phyloP scores from a whole-genome alignment of 768 basidiomycete genomes.

The Flagelloscypha sp. region DNA sequence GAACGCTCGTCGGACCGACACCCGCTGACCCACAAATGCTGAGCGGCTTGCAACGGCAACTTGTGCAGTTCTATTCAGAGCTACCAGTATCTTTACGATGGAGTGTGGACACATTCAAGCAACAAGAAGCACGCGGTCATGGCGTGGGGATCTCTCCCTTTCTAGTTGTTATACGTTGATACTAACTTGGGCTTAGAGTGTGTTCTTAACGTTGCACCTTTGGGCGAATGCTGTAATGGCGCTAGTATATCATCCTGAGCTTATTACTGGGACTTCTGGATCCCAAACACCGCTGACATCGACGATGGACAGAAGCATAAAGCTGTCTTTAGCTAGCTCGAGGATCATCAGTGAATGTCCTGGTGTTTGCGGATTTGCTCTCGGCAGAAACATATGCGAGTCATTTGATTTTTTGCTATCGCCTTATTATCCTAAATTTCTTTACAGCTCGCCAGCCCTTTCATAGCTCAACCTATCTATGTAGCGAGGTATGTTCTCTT shows the following conservation, averaged over 20 bases:
- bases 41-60: slow-evolving; percentile 8
- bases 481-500: too few species aligned
- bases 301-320: slow-evolving; percentile 6
- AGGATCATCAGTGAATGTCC: slow-evolving; percentile 9
- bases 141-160: too few species aligned
- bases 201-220: slow-evolving; percentile 4
- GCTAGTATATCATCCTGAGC: slow-evolving; percentile 8
- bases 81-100: slow-evolving; percentile 6
- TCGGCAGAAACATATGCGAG: slow-evolving; percentile 7
- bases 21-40: not conserved
- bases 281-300: slow-evolving; percentile 7
- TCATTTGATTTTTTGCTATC: not conserved
- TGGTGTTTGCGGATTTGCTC: slow-evolving; percentile 10
- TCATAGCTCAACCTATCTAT: slow-evolving; percentile 7
- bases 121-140: slow-evolving; percentile 7
- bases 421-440: not conserved
- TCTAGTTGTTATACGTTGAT: too few species aligned
- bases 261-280: slow-evolving; percentile 5
- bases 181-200: slow-evolving; percentile 1
- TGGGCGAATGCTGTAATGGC: slow-evolving; percentile 5
- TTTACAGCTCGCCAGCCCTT: slow-evolving; percentile 8
- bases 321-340: slow-evolving; percentile 9
- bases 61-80: slow-evolving; percentile 8
- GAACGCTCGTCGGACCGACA: slow-evolving; percentile 7
- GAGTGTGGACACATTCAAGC: slow-evolving; percentile 7